These are phyloP conservation scores for Gautieria morchelliformis DNA, from an alignment of 768 basidiomycete genomes.

Conservation along the genomic window DNA sequence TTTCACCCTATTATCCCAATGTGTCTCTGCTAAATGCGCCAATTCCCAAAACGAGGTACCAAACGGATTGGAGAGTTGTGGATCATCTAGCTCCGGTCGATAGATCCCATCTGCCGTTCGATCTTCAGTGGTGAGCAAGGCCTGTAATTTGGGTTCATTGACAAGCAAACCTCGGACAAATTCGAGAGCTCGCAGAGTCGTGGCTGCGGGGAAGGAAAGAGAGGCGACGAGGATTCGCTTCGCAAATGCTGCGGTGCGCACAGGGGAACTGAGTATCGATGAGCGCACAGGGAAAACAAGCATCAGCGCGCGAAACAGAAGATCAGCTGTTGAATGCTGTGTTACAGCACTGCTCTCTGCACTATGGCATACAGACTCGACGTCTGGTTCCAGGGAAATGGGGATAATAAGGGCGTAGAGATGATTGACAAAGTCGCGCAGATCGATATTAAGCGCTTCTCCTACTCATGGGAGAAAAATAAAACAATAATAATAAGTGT, in stretches of 20 bases:
- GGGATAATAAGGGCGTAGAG: constrained; percentile 78
- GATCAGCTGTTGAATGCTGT: constrained; percentile 40
- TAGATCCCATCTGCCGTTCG: constrained; percentile 78
- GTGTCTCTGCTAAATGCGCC: constrained; percentile 41
- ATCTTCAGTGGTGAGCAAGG: constrained; percentile 81
- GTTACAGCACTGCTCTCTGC: constrained; percentile 17
- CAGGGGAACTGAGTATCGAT: constrained; percentile 45
- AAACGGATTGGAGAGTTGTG: constrained; percentile 73
- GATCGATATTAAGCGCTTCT: constrained; percentile 95
- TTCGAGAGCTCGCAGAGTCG: constrained; percentile 57
- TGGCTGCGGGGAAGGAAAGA: constrained; percentile 68
- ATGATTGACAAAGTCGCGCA: constrained; percentile 76
- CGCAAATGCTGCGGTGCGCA: constrained; percentile 83
- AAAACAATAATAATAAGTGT: not conserved
- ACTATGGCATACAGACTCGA: constrained; percentile 40
- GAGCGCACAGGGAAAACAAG: constrained; percentile 69
- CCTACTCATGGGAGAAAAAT: constrained; percentile 34
- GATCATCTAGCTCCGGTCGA: constrained; percentile 79
- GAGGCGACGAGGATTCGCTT: constrained; percentile 82
- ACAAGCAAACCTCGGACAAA: constrained; percentile 66
- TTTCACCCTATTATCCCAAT: constrained; percentile 16
- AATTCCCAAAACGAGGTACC: constrained; percentile 85
- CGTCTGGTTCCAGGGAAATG: constrained; percentile 53
- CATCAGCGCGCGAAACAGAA: constrained; percentile 80
- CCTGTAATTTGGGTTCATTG: constrained; percentile 74